Conservation (phyloP, 306 rosid genomes). For the apple (Malus domestica) region DNA sequence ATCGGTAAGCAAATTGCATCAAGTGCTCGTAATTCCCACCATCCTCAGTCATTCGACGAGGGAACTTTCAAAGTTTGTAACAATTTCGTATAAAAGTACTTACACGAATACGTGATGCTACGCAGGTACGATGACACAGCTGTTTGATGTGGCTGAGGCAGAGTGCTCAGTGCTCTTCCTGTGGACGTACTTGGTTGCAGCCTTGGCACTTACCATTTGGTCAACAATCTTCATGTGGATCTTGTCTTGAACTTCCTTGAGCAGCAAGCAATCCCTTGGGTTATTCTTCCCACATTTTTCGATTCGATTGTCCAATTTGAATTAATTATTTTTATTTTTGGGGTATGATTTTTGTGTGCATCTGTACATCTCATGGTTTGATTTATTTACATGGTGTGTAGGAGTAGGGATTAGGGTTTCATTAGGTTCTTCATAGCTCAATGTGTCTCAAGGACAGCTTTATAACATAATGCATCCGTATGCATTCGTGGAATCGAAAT, state of each 20-base stretch:
- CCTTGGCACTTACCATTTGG: conserved; percentile 71
- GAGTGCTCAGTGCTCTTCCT: conserved; percentile 78
- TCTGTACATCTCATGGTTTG: neutral
- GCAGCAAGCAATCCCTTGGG: neutral
- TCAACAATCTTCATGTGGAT: conserved; percentile 63
- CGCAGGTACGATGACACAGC: conserved; percentile 78
- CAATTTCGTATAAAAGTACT: neutral
- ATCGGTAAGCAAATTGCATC: conserved; percentile 41
- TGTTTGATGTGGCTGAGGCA: conserved; percentile 77
- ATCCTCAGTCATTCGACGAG: neutral
- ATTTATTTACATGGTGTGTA: neutral
- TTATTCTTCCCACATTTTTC: neutral
- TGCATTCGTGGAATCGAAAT: neutral
- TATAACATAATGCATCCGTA: neutral
- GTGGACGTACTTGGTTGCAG: conserved; percentile 74
- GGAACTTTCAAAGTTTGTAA: neutral
- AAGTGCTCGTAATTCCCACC: neutral
- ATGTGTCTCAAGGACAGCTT: neutral
- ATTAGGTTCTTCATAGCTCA: neutral
- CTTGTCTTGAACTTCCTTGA: conserved; percentile 27
- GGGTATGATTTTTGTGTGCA: neutral
- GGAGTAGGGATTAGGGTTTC: neutral
- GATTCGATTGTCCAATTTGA: neutral
- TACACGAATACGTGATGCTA: neutral
- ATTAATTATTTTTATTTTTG: neutral